Base-by-base conservation (phyloP, 2,329 filamentous ascomycete genomes). In the Diplodia sapinea region DNA sequence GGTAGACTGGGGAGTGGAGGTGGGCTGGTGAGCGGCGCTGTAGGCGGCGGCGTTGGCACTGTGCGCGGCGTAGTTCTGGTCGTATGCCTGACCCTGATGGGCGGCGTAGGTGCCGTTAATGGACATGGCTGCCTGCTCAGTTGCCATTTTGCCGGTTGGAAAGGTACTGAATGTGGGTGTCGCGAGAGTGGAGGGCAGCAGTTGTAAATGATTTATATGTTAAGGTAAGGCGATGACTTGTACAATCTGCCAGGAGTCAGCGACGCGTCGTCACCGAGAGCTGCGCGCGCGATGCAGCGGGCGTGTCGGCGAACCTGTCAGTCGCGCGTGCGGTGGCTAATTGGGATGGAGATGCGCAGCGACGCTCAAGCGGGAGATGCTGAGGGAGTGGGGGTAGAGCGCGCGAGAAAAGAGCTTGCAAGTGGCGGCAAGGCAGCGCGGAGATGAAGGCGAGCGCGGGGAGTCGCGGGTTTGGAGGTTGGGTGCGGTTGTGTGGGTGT, bases 51-150 rank as follows among this genome's bases (percentile, higher is more conserved):
- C 57, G 43, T 33, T 63, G 51, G 66, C 57, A 74, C 73, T 76
- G 52, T 70, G 71, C 51, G 70, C 69, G 67, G 72, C 70, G 69
- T 80, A 63, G 74, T 65, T 74, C 67, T 77, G 74, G 49, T 80
- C 78, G 72, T 83, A 83, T 69, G 73, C 75, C 68, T 80, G 77
- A 33, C 57, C 59, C 54, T 77, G 74, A 61, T 80, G 77, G 62
- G 76, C 75, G 69, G 76, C 79, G 72, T 84, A 83, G 75, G 75
- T 82, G 78, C 83, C 83, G 71, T 85, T 85, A 73, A 82, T 75
- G 54, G 82, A 78, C 71, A 79, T 75, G 51, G 74, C 70, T 52
- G 74, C 69, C 55, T 76, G 74, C 67, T 82, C 79, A 59, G 79
- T 74, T 69, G 80, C 80, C 79, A 81, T 81, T 56, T 54, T 64